Base-by-base conservation (phyloP, 2,329 filamentous ascomycete genomes). In the Stachybotrys echinatus region DNA sequence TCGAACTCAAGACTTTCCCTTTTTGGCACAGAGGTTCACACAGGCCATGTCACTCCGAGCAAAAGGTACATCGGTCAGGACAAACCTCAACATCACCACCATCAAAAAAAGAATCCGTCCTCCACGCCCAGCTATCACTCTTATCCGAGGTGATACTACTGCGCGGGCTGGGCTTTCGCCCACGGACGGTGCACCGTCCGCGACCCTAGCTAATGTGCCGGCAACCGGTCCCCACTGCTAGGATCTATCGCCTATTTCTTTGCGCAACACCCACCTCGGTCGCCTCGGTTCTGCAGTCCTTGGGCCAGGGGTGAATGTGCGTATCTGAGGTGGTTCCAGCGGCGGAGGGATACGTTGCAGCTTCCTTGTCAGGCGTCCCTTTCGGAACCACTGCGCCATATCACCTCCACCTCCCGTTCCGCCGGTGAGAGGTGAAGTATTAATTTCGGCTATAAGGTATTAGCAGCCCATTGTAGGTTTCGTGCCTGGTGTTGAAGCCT, bases 161-260 rank as follows among this genome's bases (percentile, higher is more conserved):
- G 61, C 54, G 58, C 60, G 58, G 56, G 58, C 59, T 34, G 10
- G 27, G 27, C 27, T 34, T 34, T 34, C 27, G 27, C 27, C 5
- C 10, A 14, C 27, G 27, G n/a, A n/a, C 27, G 14, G 27, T 8
- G 27, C 27, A 8, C 27, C 14, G 27, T 14, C 14, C 10, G 27
- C 3, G 27, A 55, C 61, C 64, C 65, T 63, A 57, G 58, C 14
- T 57, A 6, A n/a, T 5, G n/a, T n/a, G n/a, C n/a, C n/a, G n/a
- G n/a, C n/a, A n/a, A n/a, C n/a, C n/a, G n/a, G n/a, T n/a, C n/a
- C n/a, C n/a, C n/a, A n/a, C n/a, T n/a, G n/a, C n/a, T n/a, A n/a
- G n/a, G n/a, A n/a, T n/a, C n/a, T n/a, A n/a, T 18, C 48, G 49
- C 55, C 51, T 58, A 60, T 52, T 65, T 59, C n/a, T 64, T 63